phyloP scores from a whole-genome alignment of 768 basidiomycete genomes.

The Austroboletus festivus region DNA sequence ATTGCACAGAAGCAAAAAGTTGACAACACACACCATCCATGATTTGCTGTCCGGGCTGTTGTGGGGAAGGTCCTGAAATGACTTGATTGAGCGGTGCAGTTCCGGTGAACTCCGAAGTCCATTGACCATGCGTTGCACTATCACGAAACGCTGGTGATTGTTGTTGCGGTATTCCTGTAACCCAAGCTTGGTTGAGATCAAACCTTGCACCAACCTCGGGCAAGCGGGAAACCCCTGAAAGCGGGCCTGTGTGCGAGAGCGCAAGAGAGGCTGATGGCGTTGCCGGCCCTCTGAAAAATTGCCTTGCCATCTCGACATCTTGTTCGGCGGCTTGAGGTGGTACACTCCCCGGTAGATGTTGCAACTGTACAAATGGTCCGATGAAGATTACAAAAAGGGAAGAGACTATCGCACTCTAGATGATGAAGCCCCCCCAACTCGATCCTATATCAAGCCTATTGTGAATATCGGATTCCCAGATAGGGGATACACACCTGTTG shows the following conservation, averaged over 20 bases:
- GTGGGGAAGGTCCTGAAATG: constrained; percentile 28
- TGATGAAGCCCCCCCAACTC: constrained; percentile 69
- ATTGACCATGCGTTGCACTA: constrained; percentile 35
- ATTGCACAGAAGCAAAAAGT: not conserved
- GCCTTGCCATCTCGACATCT: constrained; percentile 71
- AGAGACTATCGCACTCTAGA: constrained; percentile 48
- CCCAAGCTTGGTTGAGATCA: constrained; percentile 53
- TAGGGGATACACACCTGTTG: constrained; percentile 59
- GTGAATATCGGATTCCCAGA: not conserved
- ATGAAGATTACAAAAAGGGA: not conserved
- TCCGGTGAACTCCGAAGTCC: constrained; percentile 57
- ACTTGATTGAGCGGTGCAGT: constrained; percentile 23
- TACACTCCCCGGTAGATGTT: constrained; percentile 66
- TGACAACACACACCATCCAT: constrained; percentile 19
- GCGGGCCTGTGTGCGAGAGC: constrained; percentile 31
- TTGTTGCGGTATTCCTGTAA: constrained; percentile 45
- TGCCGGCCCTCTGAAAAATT: constrained; percentile 63
- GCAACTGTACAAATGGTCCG: constrained; percentile 47
- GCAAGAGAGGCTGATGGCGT: constrained; percentile 37
- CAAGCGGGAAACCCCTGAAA: constrained; percentile 29
- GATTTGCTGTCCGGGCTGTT: constrained; percentile 30
- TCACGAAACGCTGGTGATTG: constrained; percentile 38
- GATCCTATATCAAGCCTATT: constrained; percentile 48
- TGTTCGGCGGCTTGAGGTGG: constrained; percentile 51
- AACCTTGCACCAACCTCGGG: constrained; percentile 27